Percentiles rank a stretch among this genome's conserved stretches.
Evolutionary conservation across 2,329 filamentous ascomycete species (phyloP).

Genomic region (Fusarium coicis): DNA sequence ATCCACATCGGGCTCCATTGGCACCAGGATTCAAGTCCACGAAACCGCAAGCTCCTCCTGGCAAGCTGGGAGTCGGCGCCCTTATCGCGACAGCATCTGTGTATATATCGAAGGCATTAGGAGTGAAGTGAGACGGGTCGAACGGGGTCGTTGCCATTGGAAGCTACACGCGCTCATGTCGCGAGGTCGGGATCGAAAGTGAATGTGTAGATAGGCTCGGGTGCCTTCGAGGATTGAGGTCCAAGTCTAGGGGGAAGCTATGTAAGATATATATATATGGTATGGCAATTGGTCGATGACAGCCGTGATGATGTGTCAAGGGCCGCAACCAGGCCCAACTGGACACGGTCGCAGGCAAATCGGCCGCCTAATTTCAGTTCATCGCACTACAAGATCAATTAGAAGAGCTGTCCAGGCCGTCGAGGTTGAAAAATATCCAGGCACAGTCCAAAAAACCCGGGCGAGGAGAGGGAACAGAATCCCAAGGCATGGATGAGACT

Average conservation of each 20-base stretch:
- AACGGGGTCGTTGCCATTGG: constrained; percentile 65
- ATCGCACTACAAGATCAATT: constrained; percentile 45
- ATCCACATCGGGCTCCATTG: constrained; percentile 66
- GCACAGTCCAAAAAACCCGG: constrained; percentile 24
- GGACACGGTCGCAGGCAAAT: constrained; percentile 48
- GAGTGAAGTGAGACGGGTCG: constrained; percentile 56
- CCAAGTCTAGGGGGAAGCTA: neutral
- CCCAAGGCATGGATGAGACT: constrained; percentile 29
- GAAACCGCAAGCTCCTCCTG: constrained; percentile 67
- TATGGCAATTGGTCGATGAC: constrained; percentile 20
- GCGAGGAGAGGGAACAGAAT: constrained; percentile 5
- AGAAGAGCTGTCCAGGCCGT: constrained; percentile 16
- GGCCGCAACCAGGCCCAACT: constrained; percentile 48
- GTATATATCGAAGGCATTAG: constrained; percentile 66
- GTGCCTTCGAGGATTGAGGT: neutral
- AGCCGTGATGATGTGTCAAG: constrained; percentile 39
- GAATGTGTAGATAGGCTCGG: constrained; percentile 12
- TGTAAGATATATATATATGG: neutral
- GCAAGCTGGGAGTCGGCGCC: constrained; percentile 51
- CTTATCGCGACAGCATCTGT: constrained; percentile 55
- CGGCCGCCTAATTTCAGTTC: constrained; percentile 49
- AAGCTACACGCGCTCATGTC: constrained; percentile 44
- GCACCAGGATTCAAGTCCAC: constrained; percentile 64
- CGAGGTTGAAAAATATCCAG: constrained; percentile 4
- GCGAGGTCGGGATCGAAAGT: constrained; percentile 28